Evolutionary conservation across 345 rosid species (phyloP), one percentile per base, ranked within the genome.

Genomic region (Anacardium occidentale): DNA sequence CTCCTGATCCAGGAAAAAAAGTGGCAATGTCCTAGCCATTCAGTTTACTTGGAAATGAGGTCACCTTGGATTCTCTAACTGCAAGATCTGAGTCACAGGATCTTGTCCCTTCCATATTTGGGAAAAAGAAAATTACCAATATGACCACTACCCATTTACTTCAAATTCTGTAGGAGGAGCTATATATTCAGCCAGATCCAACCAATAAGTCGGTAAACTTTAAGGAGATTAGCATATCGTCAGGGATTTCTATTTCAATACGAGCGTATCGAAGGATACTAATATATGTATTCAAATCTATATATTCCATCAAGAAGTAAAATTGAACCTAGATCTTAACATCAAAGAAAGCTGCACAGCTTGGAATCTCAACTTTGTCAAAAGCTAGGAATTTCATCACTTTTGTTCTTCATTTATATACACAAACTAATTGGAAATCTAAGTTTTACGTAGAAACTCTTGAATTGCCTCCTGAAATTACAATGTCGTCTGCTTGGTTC

Each of bases 351-450:
- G 62, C 32, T 0, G 57, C 3, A 57, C 29, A 69, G 66, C 62
- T 4, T 53, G 54, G 72, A 70, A 75, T 73, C 81, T 77, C 10
- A 68, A 62, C 85, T 80, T 84, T 84, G n/a, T 21, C 13, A 47
- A 79, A 84, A 79, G 85, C 75, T 10, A 64, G 45, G 15, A 66
- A 62, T 58, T 40, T 5, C 42, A 1, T 37, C 42, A 6, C 52
- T 52, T 48, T 74, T 14, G 45, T 37, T 50, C 40, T 72, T 58
- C 37, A 29, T 60, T 44, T 14, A 53, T 25, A 53, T 10, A 59
- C 48, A 45, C 47, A 34, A 53, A 51, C 55, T 21, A 61, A 29
- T 29, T 55, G 47, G 53, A 11, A n/a, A 44, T 20, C 56, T 7
- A 32, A 64, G n/a, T 54, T 7, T 42, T 21, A 21, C 5, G 56